Evolutionary conservation across 805 yeast species (phyloP).

Genomic region (Candida xiaguanensis): DNA sequence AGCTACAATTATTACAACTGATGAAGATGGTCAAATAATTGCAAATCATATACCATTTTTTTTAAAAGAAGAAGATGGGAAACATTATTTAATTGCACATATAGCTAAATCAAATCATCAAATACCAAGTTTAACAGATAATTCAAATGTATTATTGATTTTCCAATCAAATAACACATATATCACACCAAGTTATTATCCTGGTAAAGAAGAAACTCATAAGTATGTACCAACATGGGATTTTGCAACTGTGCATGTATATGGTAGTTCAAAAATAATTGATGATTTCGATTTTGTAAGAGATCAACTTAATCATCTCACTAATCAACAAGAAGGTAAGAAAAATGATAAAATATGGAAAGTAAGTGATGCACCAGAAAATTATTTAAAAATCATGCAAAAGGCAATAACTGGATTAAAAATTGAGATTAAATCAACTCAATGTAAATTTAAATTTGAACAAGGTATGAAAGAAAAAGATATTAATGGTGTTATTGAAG

Average conservation of each 20-base stretch:
- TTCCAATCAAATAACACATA: constrained; percentile 53
- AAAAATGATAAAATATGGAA: constrained; percentile 45
- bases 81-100: constrained; percentile 49
- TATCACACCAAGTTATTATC: constrained; percentile 58
- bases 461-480: constrained; percentile 46
- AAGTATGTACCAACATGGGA: constrained; percentile 73
- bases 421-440: constrained; percentile 43
- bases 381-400: constrained; percentile 38
- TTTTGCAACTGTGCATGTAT: constrained; percentile 52
- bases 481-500: constrained; percentile 49
- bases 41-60: constrained; percentile 60
- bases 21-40: constrained; percentile 35
- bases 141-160: constrained; percentile 43
- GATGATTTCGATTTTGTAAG: constrained; percentile 46
- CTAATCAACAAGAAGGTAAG: constrained; percentile 44
- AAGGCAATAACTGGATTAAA: constrained; percentile 56
- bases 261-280: constrained; percentile 46
- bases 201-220: constrained; percentile 51
- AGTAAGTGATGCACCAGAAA: constrained; percentile 54
- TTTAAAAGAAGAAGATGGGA: constrained; percentile 33
- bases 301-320: constrained; percentile 40
- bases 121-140: constrained; percentile 33
- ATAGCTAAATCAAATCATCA: constrained; percentile 53
- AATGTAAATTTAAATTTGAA: constrained; percentile 57
- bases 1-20: constrained; percentile 45